A percentile compares a stretch with the other conserved stretches of the same genome.
Conservation (phyloP, 106 monocot species). For the Dendrobium chrysotoxum region DNA sequence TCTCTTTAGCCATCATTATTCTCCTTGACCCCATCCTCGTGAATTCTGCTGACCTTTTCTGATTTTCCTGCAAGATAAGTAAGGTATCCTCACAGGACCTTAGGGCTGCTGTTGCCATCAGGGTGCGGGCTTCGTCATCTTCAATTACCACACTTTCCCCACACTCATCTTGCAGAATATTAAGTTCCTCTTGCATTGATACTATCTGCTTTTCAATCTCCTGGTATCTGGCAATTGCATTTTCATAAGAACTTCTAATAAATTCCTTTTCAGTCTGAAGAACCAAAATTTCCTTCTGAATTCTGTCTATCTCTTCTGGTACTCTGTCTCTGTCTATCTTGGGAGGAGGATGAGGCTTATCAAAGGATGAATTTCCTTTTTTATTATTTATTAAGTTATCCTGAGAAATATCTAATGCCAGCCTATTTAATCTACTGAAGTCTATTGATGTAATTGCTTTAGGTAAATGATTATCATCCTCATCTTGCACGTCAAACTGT, state of each 20-base stretch:
- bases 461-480: conserved; percentile 35
- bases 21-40: conserved; percentile 19
- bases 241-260: conserved; percentile 58
- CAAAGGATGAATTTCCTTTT: conserved; percentile 6
- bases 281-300: conserved; percentile 51
- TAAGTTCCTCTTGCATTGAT: conserved; percentile 51
- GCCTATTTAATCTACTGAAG: conserved; percentile 30
- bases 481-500: conserved; percentile 38
- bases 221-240: conserved; percentile 39
- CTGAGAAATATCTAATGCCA: conserved; percentile 18
- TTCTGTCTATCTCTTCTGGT: conserved; percentile 49
- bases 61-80: conserved; percentile 27
- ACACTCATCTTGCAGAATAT: conserved; percentile 33
- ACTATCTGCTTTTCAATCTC: conserved; percentile 43
- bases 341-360: conserved; percentile 12
- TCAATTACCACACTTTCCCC: conserved; percentile 34
- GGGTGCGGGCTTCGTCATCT: conserved; percentile 39
- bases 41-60: conserved; percentile 15
- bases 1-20: conserved; percentile 29
- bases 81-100: conserved; percentile 41
- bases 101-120: conserved; percentile 43
- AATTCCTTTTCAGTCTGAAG: conserved; percentile 70
- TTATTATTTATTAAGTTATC: conserved; percentile 24
- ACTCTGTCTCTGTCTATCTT: conserved; percentile 30
- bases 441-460: conserved; percentile 36